Percentiles rank a stretch among this genome's conserved stretches.
Evolutionary conservation across 176 grass and related monocot species (phyloP).

Genomic region (Miscanthus lutarioriparius): DNA sequence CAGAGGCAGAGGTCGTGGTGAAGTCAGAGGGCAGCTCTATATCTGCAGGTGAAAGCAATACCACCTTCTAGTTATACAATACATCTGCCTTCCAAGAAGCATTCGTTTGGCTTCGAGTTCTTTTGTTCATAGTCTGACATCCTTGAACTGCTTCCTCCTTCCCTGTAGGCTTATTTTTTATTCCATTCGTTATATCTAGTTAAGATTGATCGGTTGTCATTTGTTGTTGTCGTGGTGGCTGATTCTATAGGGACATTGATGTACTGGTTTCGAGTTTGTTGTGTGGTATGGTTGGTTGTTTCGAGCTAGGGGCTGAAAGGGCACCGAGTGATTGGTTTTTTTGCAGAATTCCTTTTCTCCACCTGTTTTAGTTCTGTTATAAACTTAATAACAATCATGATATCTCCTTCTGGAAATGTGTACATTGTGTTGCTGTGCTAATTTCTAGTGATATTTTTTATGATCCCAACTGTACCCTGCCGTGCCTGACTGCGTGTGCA

Average conservation of each 20-base stretch:
- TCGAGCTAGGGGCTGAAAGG: constrained; percentile 25
- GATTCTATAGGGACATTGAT: constrained; percentile 39
- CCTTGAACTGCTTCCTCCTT: constrained; percentile 14
- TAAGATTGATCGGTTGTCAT: constrained; percentile 43
- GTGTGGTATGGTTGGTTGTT: constrained; percentile 31
- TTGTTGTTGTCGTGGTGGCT: not conserved
- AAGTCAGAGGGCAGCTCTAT: constrained; percentile 76
- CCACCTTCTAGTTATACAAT: constrained; percentile 60
- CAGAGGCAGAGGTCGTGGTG: constrained; percentile 52
- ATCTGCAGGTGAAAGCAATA: constrained; percentile 81
- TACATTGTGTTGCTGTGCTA: constrained; percentile 38
- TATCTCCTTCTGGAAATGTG: not conserved
- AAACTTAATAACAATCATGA: constrained; percentile 9
- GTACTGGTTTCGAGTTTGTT: constrained; percentile 47
- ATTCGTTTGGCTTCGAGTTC: constrained; percentile 36
- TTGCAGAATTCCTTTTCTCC: constrained; percentile 14
- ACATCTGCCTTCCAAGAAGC: constrained; percentile 31
- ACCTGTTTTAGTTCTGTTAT: constrained; percentile 34
- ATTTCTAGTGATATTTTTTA: not conserved
- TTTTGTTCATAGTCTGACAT: constrained; percentile 76
- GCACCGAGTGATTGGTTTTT: constrained; percentile 27
- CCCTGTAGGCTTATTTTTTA: constrained; percentile 49
- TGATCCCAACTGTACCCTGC: not conserved
- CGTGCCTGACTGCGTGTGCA: not conserved
- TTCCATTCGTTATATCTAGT: constrained; percentile 60